Percentiles rank a stretch among this genome's conserved stretches.
These are phyloP conservation scores for Kurtzmaniella fragi DNA, from an alignment of 805 yeast species.

Conservation along the genomic window DNA sequence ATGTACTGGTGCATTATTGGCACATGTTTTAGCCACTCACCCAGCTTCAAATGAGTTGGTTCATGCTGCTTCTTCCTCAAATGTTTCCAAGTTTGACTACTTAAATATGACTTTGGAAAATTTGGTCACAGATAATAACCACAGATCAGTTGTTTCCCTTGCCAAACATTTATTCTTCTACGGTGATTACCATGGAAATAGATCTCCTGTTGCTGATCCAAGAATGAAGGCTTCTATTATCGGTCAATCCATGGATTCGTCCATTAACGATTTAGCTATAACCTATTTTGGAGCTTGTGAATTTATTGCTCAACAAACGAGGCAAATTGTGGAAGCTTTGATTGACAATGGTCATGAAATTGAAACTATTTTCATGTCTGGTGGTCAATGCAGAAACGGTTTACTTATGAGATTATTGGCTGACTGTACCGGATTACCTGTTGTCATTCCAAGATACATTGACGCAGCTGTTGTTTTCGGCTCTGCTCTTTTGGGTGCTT, in stretches of 20 bases:
- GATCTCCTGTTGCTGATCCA: slow-evolving; percentile 97
- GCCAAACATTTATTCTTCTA: slow-evolving; percentile 86
- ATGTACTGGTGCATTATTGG: slow-evolving; percentile 90
- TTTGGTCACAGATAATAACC: slow-evolving; percentile 49
- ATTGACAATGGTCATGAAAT: slow-evolving; percentile 73
- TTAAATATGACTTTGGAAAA: slow-evolving; percentile 71
- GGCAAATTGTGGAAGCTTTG: slow-evolving; percentile 90
- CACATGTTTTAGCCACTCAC: slow-evolving; percentile 82
- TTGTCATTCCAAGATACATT: slow-evolving; percentile 88
- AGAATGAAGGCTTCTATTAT: slow-evolving; percentile 87
- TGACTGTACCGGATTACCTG: slow-evolving; percentile 87
- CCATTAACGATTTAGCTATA: slow-evolving; percentile 79
- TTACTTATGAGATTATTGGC: slow-evolving; percentile 85
- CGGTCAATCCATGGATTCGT: slow-evolving; percentile 88
- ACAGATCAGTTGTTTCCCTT: slow-evolving; percentile 71
- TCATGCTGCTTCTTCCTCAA: slow-evolving; percentile 60
- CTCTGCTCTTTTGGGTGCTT: slow-evolving; percentile 90
- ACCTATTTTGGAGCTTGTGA: slow-evolving; percentile 93
- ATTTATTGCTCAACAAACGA: slow-evolving; percentile 94
- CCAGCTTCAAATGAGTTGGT: slow-evolving; percentile 79
- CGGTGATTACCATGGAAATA: slow-evolving; percentile 94
- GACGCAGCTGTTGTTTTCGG: slow-evolving; percentile 98
- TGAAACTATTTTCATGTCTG: slow-evolving; percentile 78
- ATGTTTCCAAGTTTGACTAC: slow-evolving; percentile 74
- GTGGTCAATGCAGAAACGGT: slow-evolving; percentile 95